phyloP scores from a whole-genome alignment of 192 early-diverging fungal species.

The Backusella circina region DNA sequence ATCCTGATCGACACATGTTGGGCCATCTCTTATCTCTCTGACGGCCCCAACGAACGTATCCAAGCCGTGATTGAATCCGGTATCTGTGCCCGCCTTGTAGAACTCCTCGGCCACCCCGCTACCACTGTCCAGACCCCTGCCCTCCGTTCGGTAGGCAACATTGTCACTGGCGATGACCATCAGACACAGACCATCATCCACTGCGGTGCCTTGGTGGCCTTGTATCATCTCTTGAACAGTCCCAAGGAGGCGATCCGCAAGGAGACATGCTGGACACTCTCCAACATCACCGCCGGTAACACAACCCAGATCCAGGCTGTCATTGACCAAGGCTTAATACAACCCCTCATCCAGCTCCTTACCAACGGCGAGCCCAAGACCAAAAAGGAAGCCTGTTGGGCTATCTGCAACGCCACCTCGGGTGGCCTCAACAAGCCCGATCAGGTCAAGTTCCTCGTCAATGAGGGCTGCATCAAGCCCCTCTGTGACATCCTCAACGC shows the following conservation, averaged over 20 bases:
- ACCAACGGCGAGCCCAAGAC: conserved; percentile 37
- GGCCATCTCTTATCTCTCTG: conserved; percentile 78
- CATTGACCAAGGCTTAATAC: conserved; percentile 40
- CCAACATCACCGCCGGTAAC: conserved; percentile 50
- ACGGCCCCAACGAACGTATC: conserved; percentile 70
- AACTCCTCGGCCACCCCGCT: conserved; percentile 58
- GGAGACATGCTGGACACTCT: conserved; percentile 52
- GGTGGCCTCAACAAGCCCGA: conserved; percentile 34
- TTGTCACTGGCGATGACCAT: conserved; percentile 75
- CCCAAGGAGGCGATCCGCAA: conserved; percentile 38
- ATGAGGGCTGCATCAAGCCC: conserved; percentile 47
- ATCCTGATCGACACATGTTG: conserved; percentile 78
- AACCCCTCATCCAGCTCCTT: conserved; percentile 36
- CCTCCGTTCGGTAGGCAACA: conserved; percentile 74
- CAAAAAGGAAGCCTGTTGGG: conserved; percentile 52
- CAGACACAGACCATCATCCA: conserved; percentile 74
- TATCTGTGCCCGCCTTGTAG: conserved; percentile 63
- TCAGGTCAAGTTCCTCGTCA: conserved; percentile 39
- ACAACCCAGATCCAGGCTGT: conserved; percentile 42
- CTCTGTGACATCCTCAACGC: conserved; percentile 43
- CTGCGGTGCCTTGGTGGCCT: conserved; percentile 53
- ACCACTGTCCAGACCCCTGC: conserved; percentile 67
- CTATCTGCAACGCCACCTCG: conserved; percentile 42
- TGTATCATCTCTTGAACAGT: conserved; percentile 49
- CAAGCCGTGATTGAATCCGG: conserved; percentile 76